phyloP scores from a whole-genome alignment of 169 alveolate species.

The Cryptosporidium parvum region DNA sequence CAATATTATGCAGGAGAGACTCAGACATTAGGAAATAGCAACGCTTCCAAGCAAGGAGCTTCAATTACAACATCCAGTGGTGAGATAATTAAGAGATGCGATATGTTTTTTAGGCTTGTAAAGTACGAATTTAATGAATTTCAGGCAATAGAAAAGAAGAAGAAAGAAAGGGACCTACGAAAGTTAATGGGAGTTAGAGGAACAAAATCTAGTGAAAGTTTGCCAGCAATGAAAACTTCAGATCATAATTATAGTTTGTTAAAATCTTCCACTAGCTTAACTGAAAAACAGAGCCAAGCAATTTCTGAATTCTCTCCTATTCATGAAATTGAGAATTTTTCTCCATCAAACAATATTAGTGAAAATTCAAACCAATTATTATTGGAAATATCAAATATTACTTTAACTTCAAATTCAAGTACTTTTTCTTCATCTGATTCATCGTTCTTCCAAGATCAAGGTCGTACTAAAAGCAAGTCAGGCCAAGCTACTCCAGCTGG shows the following conservation, averaged over 20 bases:
- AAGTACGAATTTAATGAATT: slow-evolving; percentile 60
- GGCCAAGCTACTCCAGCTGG: slow-evolving; percentile 2
- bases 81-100: slow-evolving; percentile 72
- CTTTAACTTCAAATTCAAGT: slow-evolving; percentile 67
- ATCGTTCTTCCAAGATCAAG: slow-evolving; percentile 26
- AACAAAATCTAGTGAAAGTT: slow-evolving; percentile 25
- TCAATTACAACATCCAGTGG: not conserved
- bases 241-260: not conserved
- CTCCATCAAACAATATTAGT: not conserved
- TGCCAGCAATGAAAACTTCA: slow-evolving; percentile 5
- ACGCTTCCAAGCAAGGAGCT: not conserved
- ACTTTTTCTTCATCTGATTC: slow-evolving; percentile 64
- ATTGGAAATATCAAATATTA: slow-evolving; percentile 51
- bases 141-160: slow-evolving; percentile 61
- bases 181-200: slow-evolving; percentile 32
- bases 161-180: slow-evolving; percentile 39
- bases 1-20: slow-evolving; percentile 70
- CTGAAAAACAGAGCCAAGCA: slow-evolving; percentile 1
- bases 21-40: slow-evolving; percentile 5
- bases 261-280: not conserved
- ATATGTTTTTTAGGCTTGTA: slow-evolving; percentile 50
- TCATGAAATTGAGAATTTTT: slow-evolving; percentile 22
- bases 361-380: slow-evolving; percentile 29
- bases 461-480: slow-evolving; percentile 3
- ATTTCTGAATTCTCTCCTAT: slow-evolving; percentile 53